A percentile compares a stretch with the other conserved stretches of the same genome.
Evolutionary conservation across 2,329 filamentous ascomycete genomes (phyloP).

Genomic region (Colletotrichum nymphaeae): DNA sequence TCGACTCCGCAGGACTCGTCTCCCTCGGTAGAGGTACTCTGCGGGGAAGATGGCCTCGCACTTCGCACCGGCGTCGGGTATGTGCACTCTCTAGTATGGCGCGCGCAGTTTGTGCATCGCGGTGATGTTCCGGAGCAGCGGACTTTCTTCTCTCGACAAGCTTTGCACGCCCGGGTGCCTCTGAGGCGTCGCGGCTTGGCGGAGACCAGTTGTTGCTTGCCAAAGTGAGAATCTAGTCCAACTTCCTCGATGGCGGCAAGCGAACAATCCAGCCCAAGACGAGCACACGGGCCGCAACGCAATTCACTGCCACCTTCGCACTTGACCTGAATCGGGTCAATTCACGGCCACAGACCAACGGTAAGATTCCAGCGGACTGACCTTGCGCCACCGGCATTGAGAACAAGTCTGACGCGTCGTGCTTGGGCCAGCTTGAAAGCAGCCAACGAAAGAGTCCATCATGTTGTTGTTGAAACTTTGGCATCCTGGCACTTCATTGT

Average conservation of each 20-base stretch:
- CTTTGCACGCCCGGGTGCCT: constrained; percentile 40
- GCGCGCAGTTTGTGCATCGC: constrained; percentile 39
- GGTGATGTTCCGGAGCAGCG: constrained; percentile 40
- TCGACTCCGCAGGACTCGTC: background rate
- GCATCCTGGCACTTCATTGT: constrained; percentile 18
- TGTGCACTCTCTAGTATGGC: constrained; percentile 35
- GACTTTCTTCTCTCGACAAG: constrained; percentile 42
- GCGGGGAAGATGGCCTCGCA: background rate
- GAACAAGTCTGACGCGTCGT: constrained; percentile 39
- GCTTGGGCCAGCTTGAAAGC: constrained; percentile 33
- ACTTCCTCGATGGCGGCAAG: constrained; percentile 31
- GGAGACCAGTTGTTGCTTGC: constrained; percentile 29
- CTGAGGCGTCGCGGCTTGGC: constrained; percentile 35
- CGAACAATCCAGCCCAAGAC: constrained; percentile 48
- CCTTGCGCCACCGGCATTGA: constrained; percentile 40
- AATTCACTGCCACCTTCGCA: constrained; percentile 45
- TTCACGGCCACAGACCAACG: background rate
- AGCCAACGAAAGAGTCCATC: constrained; percentile 38
- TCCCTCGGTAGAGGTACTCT: constrained; percentile 21
- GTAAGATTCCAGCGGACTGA: background rate
- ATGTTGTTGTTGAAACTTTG: constrained; percentile 15
- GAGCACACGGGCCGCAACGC: constrained; percentile 46
- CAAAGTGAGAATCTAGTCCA: background rate
- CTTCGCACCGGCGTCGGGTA: constrained; percentile 35
- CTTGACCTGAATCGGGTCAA: constrained; percentile 33